A percentile compares a stretch with the other conserved stretches of the same genome.
phyloP scores from a whole-genome alignment of 1,284 basidiomycete genomes.

The Irpex sp. region DNA sequence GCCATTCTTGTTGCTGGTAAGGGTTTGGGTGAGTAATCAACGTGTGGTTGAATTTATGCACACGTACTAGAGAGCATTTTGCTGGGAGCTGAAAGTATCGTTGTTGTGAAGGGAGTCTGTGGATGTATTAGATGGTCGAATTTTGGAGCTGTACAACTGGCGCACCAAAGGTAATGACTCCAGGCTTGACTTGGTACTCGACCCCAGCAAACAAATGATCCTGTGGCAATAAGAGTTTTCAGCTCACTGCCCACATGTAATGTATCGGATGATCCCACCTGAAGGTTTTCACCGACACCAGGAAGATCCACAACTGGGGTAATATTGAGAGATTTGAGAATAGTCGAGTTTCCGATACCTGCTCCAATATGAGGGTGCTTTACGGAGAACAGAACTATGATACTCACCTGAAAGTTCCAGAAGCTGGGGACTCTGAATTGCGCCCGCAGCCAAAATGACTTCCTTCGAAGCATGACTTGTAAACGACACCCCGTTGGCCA shows the following conservation, averaged over 20 bases:
- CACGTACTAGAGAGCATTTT: conserved; percentile 2
- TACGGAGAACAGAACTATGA: neutral
- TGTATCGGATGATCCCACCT: neutral
- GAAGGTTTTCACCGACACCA: conserved; percentile 7
- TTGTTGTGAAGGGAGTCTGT: conserved; percentile 11
- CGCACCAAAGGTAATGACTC: conserved; percentile 8
- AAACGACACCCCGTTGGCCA: neutral
- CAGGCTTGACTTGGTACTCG: conserved; percentile 13
- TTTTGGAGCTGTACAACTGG: neutral
- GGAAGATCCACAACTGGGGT: conserved; percentile 3
- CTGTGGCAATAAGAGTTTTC: neutral
- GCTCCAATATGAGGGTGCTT: neutral
- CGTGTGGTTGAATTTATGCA: neutral
- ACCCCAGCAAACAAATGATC: conserved; percentile 6
- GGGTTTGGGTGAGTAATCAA: neutral
- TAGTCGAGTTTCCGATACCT: conserved; percentile 16
- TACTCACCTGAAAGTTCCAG: conserved; percentile 22
- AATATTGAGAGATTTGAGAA: conserved; percentile 12
- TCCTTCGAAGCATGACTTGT: conserved; percentile 11
- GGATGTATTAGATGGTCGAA: neutral
- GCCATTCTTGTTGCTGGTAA: neutral
- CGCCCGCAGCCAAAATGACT: conserved; percentile 17
- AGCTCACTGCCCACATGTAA: neutral
- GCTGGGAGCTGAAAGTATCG: conserved; percentile 5
- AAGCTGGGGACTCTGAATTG: conserved; percentile 23